These are phyloP conservation scores for Pichia sp. DNA, from an alignment of 1,139 yeast genomes.

Conservation along the genomic window DNA sequence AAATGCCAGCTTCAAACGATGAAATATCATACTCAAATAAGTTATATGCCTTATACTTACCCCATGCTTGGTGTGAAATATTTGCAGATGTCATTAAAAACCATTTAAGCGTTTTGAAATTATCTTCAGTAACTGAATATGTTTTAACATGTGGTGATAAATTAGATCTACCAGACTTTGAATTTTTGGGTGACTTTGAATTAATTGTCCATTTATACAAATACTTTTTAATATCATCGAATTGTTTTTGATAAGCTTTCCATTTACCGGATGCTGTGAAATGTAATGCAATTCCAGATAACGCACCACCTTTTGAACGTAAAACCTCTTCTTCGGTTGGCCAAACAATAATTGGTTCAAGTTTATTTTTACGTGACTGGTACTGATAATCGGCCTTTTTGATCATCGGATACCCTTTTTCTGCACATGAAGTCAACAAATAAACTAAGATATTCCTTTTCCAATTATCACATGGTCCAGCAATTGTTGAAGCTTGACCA, in stretches of 20 bases:
- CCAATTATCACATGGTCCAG: conserved; percentile 41
- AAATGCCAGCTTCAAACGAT: conserved; percentile 53
- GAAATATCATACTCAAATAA: conserved; percentile 18
- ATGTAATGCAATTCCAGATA: conserved; percentile 52
- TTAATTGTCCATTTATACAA: conserved; percentile 24
- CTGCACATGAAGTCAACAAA: conserved; percentile 38
- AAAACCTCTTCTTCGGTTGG: conserved; percentile 50
- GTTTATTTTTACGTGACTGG: conserved; percentile 27
- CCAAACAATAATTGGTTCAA: conserved; percentile 44
- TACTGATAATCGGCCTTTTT: conserved; percentile 25
- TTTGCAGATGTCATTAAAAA: conserved; percentile 62
- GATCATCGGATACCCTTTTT: conserved; percentile 21
- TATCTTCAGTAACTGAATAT: conserved; percentile 40
- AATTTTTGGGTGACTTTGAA: conserved; percentile 6
- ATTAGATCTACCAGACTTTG: conserved; percentile 28
- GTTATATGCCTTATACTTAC: conserved; percentile 34
- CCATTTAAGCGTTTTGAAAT: conserved; percentile 51
- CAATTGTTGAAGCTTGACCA: conserved; percentile 57
- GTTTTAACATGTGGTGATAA: conserved; percentile 43
- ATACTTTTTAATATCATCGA: conserved; percentile 16
- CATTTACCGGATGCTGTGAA: conserved; percentile 33
- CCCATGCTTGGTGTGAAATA: conserved; percentile 67
- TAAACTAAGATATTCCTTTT: conserved; percentile 49
- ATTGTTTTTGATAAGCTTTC: conserved; percentile 25
- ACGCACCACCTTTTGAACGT: conserved; percentile 29